These are phyloP conservation scores for Penicillium sp. DNA, from an alignment of 2,329 filamentous ascomycete species.

Conservation along the genomic window DNA sequence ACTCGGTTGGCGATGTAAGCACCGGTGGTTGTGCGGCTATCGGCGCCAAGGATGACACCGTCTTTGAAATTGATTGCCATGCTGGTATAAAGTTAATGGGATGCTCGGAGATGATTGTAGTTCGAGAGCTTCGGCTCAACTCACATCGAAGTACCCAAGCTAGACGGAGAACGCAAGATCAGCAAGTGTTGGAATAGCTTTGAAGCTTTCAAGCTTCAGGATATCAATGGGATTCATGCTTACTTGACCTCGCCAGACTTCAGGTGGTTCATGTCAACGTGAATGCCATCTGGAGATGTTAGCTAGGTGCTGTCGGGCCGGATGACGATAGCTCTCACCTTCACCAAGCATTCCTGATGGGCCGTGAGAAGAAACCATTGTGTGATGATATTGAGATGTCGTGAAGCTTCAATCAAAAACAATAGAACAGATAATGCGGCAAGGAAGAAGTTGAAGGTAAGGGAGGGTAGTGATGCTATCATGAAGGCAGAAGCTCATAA, in stretches of 20 bases:
- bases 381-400: constrained; percentile 14
- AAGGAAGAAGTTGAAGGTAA: constrained; percentile 6
- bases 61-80: constrained; percentile 99
- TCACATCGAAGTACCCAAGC: constrained; percentile 96
- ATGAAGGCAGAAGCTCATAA: constrained; percentile 33
- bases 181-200: constrained; percentile 31
- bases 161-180: constrained; percentile 40
- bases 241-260: constrained; percentile 99
- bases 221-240: constrained; percentile 41
- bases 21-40: constrained; percentile 95
- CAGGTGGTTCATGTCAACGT: constrained; percentile 96
- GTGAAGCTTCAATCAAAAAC: background rate
- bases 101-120: constrained; percentile 16
- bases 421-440: constrained; percentile 3
- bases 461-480: constrained; percentile 20
- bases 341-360: constrained; percentile 48
- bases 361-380: constrained; percentile 44
- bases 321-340: constrained; percentile 35
- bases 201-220: background rate
- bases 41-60: constrained; percentile 93
- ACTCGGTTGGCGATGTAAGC: constrained; percentile 99
- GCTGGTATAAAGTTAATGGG: constrained; percentile 51
- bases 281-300: constrained; percentile 80
- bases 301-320: constrained; percentile 18
- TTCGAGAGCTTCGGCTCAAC: constrained; percentile 34